A percentile compares a stretch with the other conserved stretches of the same genome.
Evolutionary conservation across 352 stramenopile genomes (phyloP).

Genomic region (Phytophthora pini): DNA sequence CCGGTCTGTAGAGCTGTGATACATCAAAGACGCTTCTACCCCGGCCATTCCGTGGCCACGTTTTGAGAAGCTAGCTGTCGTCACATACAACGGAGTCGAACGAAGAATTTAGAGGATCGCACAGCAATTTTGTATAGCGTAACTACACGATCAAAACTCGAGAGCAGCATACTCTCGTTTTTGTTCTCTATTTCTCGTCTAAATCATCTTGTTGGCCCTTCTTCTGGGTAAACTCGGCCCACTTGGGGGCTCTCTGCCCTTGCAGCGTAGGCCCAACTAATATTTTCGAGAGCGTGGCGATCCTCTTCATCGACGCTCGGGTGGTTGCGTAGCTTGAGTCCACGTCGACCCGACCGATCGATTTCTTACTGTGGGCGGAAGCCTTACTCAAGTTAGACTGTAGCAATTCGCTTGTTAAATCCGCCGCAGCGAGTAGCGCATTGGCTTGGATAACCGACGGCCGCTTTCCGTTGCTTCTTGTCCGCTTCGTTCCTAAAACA

Average conservation of each 20-base stretch:
- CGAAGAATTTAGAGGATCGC: constrained; percentile 25
- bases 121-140: constrained; percentile 38
- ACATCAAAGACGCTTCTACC: constrained; percentile 14
- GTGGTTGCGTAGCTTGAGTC: not conserved
- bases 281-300: constrained; percentile 29
- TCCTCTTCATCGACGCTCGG: not conserved
- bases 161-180: constrained; percentile 5
- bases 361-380: constrained; percentile 3
- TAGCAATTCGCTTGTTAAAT: constrained; percentile 10
- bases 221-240: constrained; percentile 20
- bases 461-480: not conserved
- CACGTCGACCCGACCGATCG: not conserved
- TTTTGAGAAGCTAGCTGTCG: constrained; percentile 7
- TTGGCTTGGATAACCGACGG: constrained; percentile 15
- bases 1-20: constrained; percentile 25
- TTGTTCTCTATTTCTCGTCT: not conserved
- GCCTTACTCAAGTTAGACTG: not conserved
- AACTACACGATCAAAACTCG: constrained; percentile 24
- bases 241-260: not conserved
- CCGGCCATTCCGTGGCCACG: constrained; percentile 16
- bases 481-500: constrained; percentile 8
- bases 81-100: constrained; percentile 20
- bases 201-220: not conserved
- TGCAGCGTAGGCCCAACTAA: constrained; percentile 12
- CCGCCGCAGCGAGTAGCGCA: constrained; percentile 19